A percentile compares a stretch with the other conserved stretches of the same genome.
phyloP scores from a whole-genome alignment of 495 filamentous ascomycete genomes.

The Aspergillus hancockii region DNA sequence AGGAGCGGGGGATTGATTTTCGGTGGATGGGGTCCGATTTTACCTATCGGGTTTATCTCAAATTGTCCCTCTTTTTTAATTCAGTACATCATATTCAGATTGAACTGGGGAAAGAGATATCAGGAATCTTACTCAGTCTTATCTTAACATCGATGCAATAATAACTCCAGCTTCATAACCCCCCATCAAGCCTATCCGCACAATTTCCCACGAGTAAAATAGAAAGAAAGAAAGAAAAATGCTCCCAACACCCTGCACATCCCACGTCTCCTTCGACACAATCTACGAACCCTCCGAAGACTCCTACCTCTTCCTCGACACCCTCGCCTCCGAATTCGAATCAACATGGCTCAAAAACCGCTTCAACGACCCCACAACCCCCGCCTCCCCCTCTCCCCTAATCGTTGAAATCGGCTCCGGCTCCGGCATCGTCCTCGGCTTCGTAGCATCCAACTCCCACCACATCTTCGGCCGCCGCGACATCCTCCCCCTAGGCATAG shows the following conservation, averaged over 20 bases:
- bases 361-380: conserved; percentile 39
- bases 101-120: neutral
- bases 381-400: conserved; percentile 58
- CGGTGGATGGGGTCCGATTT: neutral
- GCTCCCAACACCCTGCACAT: conserved; percentile 90
- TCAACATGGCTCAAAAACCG: conserved; percentile 66
- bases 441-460: conserved; percentile 72
- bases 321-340: conserved; percentile 72
- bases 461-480: conserved; percentile 71
- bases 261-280: conserved; percentile 79
- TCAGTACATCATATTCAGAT: neutral
- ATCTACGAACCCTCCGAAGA: conserved; percentile 96
- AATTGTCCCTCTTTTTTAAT: neutral
- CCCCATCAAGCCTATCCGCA: too few relatives aligned
- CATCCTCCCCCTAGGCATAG: conserved; percentile 71
- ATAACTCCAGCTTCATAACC: too few relatives aligned
- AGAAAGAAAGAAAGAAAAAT: conserved; percentile 45
- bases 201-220: too few relatives aligned
- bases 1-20: neutral
- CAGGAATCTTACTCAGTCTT: too few relatives aligned
- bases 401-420: conserved; percentile 88
- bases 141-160: too few relatives aligned
- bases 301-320: conserved; percentile 92
- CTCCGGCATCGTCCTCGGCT: conserved; percentile 87
- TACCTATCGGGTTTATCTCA: neutral